phyloP scores from a whole-genome alignment of 2,329 filamentous ascomycete species.

The Epichloe amarillans region DNA sequence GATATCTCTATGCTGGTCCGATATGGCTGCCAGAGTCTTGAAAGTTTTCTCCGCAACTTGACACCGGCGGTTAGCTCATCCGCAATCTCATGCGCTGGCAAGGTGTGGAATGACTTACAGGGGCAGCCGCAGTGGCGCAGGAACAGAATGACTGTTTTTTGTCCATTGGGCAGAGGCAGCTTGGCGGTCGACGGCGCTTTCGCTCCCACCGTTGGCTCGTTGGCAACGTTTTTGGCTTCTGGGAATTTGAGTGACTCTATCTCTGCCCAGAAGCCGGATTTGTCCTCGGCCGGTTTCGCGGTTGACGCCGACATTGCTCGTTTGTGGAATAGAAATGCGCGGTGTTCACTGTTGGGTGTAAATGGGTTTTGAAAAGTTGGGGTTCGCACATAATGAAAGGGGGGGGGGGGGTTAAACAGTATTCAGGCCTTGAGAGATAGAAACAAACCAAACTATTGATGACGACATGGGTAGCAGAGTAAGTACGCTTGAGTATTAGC shows the following conservation, averaged over 20 bases:
- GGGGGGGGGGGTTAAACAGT: too few relatives aligned
- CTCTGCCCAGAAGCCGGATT: conserved; percentile 21
- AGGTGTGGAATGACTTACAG: conserved; percentile 34
- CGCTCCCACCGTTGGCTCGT: conserved; percentile 37
- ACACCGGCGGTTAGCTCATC: background rate
- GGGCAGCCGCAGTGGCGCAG: conserved; percentile 63
- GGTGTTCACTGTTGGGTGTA: background rate
- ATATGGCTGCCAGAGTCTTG: conserved; percentile 36
- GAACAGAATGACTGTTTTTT: conserved; percentile 51
- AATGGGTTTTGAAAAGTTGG: background rate
- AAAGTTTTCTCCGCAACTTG: conserved; percentile 58
- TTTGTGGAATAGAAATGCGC: background rate
- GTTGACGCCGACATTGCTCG: conserved; percentile 2
- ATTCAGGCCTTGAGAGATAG: too few relatives aligned
- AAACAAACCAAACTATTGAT: background rate
- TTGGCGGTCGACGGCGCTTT: conserved; percentile 40
- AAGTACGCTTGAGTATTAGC: too few relatives aligned
- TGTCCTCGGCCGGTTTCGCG: conserved; percentile 3
- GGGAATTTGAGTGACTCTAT: conserved; percentile 28
- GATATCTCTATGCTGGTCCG: conserved; percentile 33
- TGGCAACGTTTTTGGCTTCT: conserved; percentile 27
- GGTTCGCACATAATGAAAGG: too few relatives aligned
- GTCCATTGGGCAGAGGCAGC: conserved; percentile 38
- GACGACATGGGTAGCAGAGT: background rate
- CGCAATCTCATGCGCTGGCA: background rate